phyloP scores from a whole-genome alignment of 352 stramenopile species.

The Phytophthora pinifolia region DNA sequence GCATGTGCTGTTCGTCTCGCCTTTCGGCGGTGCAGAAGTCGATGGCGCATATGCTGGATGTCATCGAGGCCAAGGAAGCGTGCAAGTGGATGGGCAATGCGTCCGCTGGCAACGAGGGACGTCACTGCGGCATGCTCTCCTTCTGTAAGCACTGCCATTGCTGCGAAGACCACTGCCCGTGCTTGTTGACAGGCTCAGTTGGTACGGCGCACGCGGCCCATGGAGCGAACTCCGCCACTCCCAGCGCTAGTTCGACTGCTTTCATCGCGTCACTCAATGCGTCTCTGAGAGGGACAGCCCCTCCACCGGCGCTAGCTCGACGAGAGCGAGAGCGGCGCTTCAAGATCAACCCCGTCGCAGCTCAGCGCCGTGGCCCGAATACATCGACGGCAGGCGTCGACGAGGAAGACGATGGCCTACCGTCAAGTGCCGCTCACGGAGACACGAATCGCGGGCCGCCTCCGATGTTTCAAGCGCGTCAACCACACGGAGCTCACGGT shows the following conservation, averaged over 20 bases:
- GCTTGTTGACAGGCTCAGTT: constrained; percentile 17
- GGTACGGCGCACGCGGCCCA: neutral
- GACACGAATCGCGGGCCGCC: neutral
- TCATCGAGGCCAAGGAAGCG: constrained; percentile 57
- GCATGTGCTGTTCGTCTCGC: constrained; percentile 71
- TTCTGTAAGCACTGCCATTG: constrained; percentile 39
- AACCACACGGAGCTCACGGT: constrained; percentile 9
- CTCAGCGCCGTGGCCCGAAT: constrained; percentile 25
- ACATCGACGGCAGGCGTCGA: constrained; percentile 1
- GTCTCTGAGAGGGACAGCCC: constrained; percentile 1
- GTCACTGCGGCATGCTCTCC: constrained; percentile 40
- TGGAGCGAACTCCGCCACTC: neutral
- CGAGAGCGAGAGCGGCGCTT: constrained; percentile 30
- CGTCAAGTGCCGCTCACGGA: constrained; percentile 2
- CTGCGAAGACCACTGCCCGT: constrained; percentile 49
- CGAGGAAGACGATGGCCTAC: constrained; percentile 1
- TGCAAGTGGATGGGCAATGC: constrained; percentile 52
- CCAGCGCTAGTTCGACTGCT: constrained; percentile 3
- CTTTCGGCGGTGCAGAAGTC: constrained; percentile 61
- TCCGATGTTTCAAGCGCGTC: neutral
- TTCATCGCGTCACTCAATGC: constrained; percentile 17
- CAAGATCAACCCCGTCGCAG: constrained; percentile 28
- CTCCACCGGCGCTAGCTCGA: constrained; percentile 3
- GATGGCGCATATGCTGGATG: constrained; percentile 50
- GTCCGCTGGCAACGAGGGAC: constrained; percentile 20